These are phyloP conservation scores for Luvunga scandens DNA, from an alignment of 345 rosid genomes.

Conservation along the genomic window DNA sequence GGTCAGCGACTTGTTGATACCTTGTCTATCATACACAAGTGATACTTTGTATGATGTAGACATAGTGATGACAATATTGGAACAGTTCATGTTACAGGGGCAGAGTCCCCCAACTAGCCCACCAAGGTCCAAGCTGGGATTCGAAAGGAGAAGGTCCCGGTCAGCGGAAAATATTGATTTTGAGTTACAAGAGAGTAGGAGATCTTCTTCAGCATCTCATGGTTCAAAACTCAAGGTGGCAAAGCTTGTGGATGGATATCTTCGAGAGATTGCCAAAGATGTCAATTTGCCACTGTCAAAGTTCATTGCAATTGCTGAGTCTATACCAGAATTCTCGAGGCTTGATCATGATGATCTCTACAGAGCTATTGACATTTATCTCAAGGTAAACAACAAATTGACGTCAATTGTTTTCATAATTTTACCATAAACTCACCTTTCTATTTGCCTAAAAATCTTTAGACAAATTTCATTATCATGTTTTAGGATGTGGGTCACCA, in stretches of 20 bases:
- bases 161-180: conserved; percentile 83
- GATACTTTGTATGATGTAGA: conserved; percentile 71
- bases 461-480: conserved; percentile 22
- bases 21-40: conserved; percentile 45
- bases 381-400: conserved; percentile 62
- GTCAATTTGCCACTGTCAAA: conserved; percentile 73
- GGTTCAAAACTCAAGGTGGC: conserved; percentile 93
- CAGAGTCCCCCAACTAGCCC: conserved; percentile 98
- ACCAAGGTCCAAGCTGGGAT: conserved; percentile 60
- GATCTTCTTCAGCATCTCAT: conserved; percentile 97
- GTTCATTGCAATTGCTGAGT: conserved; percentile 74
- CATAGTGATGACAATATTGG: conserved; percentile 66
- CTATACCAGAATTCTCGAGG: conserved; percentile 82
- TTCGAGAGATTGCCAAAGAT: conserved; percentile 76
- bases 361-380: conserved; percentile 91
- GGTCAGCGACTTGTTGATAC: conserved; percentile 73
- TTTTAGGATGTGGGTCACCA: conserved; percentile 33
- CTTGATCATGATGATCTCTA: conserved; percentile 90
- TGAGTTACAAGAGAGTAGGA: conserved; percentile 83
- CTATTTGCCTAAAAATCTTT: conserved; percentile 2
- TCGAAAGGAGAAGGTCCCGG: conserved; percentile 85
- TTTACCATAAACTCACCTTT: conserved; percentile 9
- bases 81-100: conserved; percentile 83
- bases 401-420: not conserved
- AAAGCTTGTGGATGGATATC: conserved; percentile 85